Conservation (phyloP, 164 flowering plant species). For the Annona squamosa region DNA sequence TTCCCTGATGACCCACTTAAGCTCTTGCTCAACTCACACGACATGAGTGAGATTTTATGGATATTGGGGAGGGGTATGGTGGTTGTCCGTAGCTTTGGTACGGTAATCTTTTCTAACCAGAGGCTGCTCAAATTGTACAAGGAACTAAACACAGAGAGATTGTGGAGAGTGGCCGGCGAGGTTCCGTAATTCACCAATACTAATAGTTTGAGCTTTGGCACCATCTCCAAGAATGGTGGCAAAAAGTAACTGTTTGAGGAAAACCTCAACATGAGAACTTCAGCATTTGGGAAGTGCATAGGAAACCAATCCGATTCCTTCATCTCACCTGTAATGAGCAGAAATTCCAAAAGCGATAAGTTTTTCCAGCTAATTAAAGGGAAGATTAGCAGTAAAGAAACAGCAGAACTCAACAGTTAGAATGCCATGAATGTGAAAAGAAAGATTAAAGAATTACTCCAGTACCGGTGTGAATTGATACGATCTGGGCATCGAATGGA, state of each 20-base stretch:
- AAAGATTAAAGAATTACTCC: neutral
- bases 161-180: slow-evolving; percentile 31
- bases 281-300: slow-evolving; percentile 68
- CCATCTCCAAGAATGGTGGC: slow-evolving; percentile 56
- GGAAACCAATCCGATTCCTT: slow-evolving; percentile 50
- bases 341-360: neutral
- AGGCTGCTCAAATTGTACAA: slow-evolving; percentile 50
- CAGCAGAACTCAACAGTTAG: neutral
- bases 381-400: neutral
- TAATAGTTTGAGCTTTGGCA: slow-evolving; percentile 63
- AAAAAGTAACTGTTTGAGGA: slow-evolving; percentile 41
- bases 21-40: slow-evolving; percentile 43
- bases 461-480: slow-evolving; percentile 75
- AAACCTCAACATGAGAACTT: slow-evolving; percentile 71
- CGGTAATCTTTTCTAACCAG: slow-evolving; percentile 64
- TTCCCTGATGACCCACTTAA: slow-evolving; percentile 25
- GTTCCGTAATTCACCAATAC: slow-evolving; percentile 42
- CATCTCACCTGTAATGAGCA: slow-evolving; percentile 51
- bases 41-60: slow-evolving; percentile 50
- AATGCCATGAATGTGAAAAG: neutral
- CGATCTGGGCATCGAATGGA: slow-evolving; percentile 57
- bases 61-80: slow-evolving; percentile 30
- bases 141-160: slow-evolving; percentile 34
- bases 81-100: slow-evolving; percentile 27
- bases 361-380: neutral